Conservation (phyloP, 768 basidiomycete genomes). For the Mycena venus region DNA sequence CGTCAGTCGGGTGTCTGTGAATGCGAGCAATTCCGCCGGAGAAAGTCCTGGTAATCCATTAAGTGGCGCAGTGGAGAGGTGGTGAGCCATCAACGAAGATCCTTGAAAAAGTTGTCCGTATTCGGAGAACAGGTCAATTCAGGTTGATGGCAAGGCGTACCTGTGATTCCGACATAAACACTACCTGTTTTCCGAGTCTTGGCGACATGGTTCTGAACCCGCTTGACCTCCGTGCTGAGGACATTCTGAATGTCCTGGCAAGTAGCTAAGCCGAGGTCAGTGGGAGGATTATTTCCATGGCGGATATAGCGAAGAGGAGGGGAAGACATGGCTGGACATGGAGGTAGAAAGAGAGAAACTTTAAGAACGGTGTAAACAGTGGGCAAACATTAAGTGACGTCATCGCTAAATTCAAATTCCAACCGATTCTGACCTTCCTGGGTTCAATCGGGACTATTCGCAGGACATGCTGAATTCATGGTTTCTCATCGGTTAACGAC, state of each 20-base stretch:
- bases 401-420: neutral
- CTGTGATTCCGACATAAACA: conserved; percentile 44
- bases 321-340: neutral
- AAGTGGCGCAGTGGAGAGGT: conserved; percentile 13
- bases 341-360: neutral
- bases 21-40: conserved; percentile 17
- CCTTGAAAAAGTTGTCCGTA: neutral
- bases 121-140: neutral
- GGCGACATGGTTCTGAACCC: conserved; percentile 36
- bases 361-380: too few relatives aligned
- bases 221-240: conserved; percentile 39
- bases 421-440: too few relatives aligned
- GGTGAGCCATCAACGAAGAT: conserved; percentile 31
- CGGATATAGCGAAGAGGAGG: conserved; percentile 18
- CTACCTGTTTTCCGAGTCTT: conserved; percentile 36
- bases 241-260: conserved; percentile 40
- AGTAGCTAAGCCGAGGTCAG: conserved; percentile 18
- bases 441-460: too few relatives aligned
- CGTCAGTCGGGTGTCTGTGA: conserved; percentile 37
- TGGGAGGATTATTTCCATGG: conserved; percentile 7
- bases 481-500: too few relatives aligned
- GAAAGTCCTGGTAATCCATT: conserved; percentile 7
- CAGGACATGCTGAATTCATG: too few relatives aligned
- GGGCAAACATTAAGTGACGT: too few relatives aligned
- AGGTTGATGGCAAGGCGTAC: conserved; percentile 23